Evolutionary conservation across 2,329 filamentous ascomycete species (phyloP), one percentile per base, ranked within the genome.

Genomic region (Colletotrichum cordylinicola): DNA sequence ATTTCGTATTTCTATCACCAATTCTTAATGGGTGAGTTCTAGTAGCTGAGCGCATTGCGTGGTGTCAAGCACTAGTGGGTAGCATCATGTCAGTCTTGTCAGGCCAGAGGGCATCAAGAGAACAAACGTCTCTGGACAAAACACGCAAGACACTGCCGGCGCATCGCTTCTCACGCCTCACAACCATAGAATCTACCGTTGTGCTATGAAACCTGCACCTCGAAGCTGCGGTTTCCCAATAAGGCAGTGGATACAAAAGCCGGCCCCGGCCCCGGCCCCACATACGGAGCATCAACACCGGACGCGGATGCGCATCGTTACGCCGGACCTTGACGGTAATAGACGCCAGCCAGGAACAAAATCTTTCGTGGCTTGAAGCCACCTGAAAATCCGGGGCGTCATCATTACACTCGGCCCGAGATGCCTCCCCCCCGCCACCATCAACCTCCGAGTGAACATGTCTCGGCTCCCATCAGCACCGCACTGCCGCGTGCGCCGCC

Each of bases 221-320:
- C 13, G 1, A 35, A 31, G n/a, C 24, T 33, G 24, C 6, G 15
- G 64, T 52, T 66, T 66, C 60, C 60, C 31, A 24, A 71, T 56
- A 7, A 66, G 69, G 69, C 37, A 70, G 24, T 70, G 69, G 48
- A 52, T 33, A 66, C 16, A 18, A 13, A 1, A 9, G 8, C 61
- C 37, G 61, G 55, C 1, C 21, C 55, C 24, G 21, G 55, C 4
- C 55, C 55, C 55, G 55, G 15, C 55, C 55, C 55, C 55, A 58
- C 55, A 18, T 15, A 9, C 43, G 10, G 6, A 52, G 0, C 10
- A 9, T 21, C n/a, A 21, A 12, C 43, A 21, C 43, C 43, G 43
- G 43, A 52, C 0, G 0, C 43, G n/a, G 43, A 52, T 13, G 43
- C 12, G 13, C 43, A n/a, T 21, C n/a, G 43, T 21, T 52, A n/a